phyloP scores from a whole-genome alignment of 192 early-diverging fungal species.

The Backusella macrospora region DNA sequence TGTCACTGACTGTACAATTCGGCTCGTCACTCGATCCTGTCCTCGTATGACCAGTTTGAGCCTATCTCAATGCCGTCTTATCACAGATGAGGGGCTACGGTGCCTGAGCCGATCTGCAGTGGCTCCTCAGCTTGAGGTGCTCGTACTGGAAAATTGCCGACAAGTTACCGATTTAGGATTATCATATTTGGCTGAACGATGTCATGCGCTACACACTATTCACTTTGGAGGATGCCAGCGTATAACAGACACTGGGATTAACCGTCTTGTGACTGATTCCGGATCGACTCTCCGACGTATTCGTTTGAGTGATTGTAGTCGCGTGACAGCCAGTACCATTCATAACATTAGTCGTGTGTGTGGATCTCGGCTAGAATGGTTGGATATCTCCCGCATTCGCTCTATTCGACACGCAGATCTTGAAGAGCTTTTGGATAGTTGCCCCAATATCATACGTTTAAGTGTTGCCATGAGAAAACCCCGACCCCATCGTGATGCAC shows the following conservation, averaged over 20 bases:
- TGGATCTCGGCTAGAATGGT: conserved; percentile 39
- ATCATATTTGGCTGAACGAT: conserved; percentile 30
- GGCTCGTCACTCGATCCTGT: conserved; percentile 38
- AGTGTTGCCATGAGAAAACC: conserved; percentile 18
- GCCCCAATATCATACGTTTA: conserved; percentile 45
- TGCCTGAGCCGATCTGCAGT: conserved; percentile 25
- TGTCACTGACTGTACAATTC: conserved; percentile 42
- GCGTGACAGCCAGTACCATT: conserved; percentile 27
- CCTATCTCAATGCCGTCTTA: conserved; percentile 40
- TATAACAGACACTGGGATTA: conserved; percentile 26
- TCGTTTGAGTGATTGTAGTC: conserved; percentile 40
- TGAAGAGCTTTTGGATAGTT: conserved; percentile 8
- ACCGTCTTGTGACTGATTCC: conserved; percentile 16
- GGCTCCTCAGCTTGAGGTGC: conserved; percentile 31
- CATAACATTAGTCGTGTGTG: conserved; percentile 29
- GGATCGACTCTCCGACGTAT: conserved; percentile 37
- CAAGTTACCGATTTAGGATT: conserved; percentile 45
- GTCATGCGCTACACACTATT: conserved; percentile 22
- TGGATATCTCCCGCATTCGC: conserved; percentile 44
- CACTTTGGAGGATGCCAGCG: conserved; percentile 23
- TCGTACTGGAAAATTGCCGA: conserved; percentile 45
- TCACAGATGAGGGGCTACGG: conserved; percentile 43
- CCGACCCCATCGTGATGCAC: not conserved
- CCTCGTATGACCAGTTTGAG: conserved; percentile 43
- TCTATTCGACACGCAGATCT: conserved; percentile 23